A percentile compares a stretch with the other conserved stretches of the same genome.
These are phyloP conservation scores for Syzygium grande DNA, from an alignment of 345 rosid species.

Conservation along the genomic window DNA sequence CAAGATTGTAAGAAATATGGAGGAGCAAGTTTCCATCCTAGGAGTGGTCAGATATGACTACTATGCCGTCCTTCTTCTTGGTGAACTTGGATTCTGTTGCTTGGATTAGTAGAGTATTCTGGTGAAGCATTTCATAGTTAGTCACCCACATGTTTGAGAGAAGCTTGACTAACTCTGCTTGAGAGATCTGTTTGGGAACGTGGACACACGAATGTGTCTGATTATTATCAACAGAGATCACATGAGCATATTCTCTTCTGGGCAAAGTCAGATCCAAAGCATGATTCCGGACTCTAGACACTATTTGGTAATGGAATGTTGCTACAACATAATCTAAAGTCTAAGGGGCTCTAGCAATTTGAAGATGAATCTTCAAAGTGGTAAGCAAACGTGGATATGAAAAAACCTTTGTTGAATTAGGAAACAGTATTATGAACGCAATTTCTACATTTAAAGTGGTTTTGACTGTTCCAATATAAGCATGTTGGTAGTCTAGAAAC, in stretches of 20 bases:
- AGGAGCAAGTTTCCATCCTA: not conserved
- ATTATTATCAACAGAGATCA: not conserved
- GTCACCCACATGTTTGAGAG: not conserved
- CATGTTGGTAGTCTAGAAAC: not conserved
- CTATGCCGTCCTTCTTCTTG: not conserved
- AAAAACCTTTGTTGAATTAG: not conserved
- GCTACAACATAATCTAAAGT: not conserved
- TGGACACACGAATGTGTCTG: not conserved
- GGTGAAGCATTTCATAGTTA: not conserved
- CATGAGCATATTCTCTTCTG: not conserved
- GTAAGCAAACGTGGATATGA: not conserved
- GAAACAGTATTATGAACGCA: not conserved
- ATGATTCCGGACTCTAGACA: not conserved
- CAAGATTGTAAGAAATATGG: not conserved
- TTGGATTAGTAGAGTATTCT: not conserved
- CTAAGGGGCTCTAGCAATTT: not conserved
- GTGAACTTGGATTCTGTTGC: not conserved
- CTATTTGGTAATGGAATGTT: not conserved
- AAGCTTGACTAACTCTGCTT: not conserved
- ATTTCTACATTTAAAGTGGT: not conserved
- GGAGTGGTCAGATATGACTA: not conserved
- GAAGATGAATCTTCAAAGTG: not conserved
- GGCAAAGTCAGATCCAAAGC: not conserved
- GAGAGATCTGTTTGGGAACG: not conserved
- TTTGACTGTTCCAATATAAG: not conserved